Evolutionary conservation across 495 filamentous ascomycete genomes (phyloP).

Genomic region (Daldinia childiae): DNA sequence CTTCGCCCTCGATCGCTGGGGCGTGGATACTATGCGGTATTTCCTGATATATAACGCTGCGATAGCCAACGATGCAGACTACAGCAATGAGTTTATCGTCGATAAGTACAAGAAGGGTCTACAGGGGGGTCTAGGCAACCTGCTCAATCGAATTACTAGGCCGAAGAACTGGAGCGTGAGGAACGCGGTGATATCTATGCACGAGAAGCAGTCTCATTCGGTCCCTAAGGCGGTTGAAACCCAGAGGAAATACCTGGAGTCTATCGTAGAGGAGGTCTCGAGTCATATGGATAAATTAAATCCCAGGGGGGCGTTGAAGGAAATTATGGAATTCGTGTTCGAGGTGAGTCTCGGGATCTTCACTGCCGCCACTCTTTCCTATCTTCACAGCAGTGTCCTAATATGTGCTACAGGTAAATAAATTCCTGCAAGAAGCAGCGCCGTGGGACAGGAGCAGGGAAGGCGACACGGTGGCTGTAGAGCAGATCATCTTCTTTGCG

Average conservation of each 20-base stretch:
- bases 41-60: conserved; percentile 84
- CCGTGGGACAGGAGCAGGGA: conserved; percentile 50
- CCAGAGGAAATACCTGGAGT: conserved; percentile 13
- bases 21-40: conserved; percentile 85
- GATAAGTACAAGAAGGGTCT: conserved; percentile 81
- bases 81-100: conserved; percentile 79
- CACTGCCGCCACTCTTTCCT: not conserved
- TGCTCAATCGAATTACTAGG: conserved; percentile 73
- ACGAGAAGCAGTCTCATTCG: not conserved
- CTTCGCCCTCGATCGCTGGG: conserved; percentile 89
- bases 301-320: conserved; percentile 69
- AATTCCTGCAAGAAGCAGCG: conserved; percentile 63
- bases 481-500: conserved; percentile 69
- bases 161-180: conserved; percentile 72
- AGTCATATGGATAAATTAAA: conserved; percentile 71
- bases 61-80: conserved; percentile 79
- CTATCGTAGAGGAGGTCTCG: conserved; percentile 48
- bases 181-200: conserved; percentile 59
- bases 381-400: conserved; percentile 15
- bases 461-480: conserved; percentile 14
- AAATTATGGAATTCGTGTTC: conserved; percentile 70
- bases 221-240: not conserved
- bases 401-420: conserved; percentile 69
- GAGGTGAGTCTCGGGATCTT: conserved; percentile 50
- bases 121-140: conserved; percentile 79